Conservation (phyloP, 2,329 filamentous ascomycete genomes). For the Ambrosiella cleistominuta region DNA sequence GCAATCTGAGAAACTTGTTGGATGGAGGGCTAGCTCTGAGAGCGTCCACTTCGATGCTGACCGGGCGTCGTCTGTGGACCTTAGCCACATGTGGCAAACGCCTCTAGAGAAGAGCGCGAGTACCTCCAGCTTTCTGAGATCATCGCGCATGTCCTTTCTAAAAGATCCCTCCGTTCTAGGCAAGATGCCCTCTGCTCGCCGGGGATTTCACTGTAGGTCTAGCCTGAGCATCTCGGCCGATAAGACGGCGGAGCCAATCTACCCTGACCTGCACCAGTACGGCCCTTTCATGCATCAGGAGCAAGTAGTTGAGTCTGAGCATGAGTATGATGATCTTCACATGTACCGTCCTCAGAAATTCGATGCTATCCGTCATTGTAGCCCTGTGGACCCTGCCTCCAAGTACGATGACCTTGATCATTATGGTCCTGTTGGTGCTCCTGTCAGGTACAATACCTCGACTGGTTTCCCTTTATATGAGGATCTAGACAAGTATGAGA, state of each 20-base stretch:
- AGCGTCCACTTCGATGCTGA: conserved; percentile 10
- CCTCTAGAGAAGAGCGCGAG: conserved; percentile 11
- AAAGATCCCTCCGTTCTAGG: conserved; percentile 1
- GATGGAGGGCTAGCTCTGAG: conserved; percentile 12
- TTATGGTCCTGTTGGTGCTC: conserved; percentile 19
- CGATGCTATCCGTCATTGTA: conserved; percentile 16
- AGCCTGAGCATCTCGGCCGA: not conserved
- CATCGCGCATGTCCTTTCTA: conserved; percentile 10
- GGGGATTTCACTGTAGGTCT: conserved; percentile 2
- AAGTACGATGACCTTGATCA: conserved; percentile 23
- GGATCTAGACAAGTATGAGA: conserved; percentile 24
- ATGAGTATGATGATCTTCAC: conserved; percentile 20
- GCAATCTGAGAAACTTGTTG: conserved; percentile 10
- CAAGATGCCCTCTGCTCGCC: conserved; percentile 7
- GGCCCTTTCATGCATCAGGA: conserved; percentile 16
- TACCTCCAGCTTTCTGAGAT: conserved; percentile 7
- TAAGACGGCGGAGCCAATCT: not conserved
- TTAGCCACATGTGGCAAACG: conserved; percentile 11
- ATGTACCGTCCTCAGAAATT: conserved; percentile 22
- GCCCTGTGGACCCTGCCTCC: conserved; percentile 11
- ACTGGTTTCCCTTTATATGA: conserved; percentile 19
- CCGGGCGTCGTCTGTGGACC: conserved; percentile 3
- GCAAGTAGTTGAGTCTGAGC: conserved; percentile 9
- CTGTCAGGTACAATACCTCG: conserved; percentile 19
- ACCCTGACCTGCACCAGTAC: conserved; percentile 16